These are phyloP conservation scores for Wickerhamomyces mucosus DNA, from an alignment of 805 yeast species.

Conservation along the genomic window DNA sequence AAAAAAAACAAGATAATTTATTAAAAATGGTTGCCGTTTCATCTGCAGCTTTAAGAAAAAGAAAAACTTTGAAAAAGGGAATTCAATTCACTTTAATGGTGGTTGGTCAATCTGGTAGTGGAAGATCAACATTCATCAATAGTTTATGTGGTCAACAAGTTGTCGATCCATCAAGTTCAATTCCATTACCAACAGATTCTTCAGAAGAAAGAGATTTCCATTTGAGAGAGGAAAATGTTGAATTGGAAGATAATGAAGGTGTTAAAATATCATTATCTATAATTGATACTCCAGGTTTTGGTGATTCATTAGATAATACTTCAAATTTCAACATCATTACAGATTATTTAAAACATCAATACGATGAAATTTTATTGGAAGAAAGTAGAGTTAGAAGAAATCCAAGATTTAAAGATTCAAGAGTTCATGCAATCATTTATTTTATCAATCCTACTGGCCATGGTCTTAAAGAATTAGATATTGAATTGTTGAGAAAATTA, in stretches of 20 bases:
- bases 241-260: conserved; percentile 78
- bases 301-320: conserved; percentile 61
- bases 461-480: conserved; percentile 68
- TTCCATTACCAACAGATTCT: conserved; percentile 42
- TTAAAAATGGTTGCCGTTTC: conserved; percentile 36
- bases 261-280: conserved; percentile 68
- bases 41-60: conserved; percentile 54
- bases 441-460: conserved; percentile 82
- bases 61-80: conserved; percentile 74
- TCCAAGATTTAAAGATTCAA: conserved; percentile 76
- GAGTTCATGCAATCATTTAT: conserved; percentile 70
- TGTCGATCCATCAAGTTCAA: conserved; percentile 60
- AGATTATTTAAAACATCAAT: conserved; percentile 76
- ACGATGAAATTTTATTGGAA: conserved; percentile 73
- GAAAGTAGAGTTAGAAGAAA: conserved; percentile 77
- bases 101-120: conserved; percentile 80
- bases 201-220: conserved; percentile 44
- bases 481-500: conserved; percentile 67
- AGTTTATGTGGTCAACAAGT: conserved; percentile 85
- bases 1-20: not conserved
- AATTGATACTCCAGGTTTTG: conserved; percentile 81
- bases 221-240: conserved; percentile 72
- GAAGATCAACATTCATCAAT: conserved; percentile 88
- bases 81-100: conserved; percentile 82
- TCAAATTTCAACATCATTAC: conserved; percentile 58